Percentiles rank a stretch among this genome's conserved stretches.
Evolutionary conservation across 108 stramenopile genomes (phyloP).

Genomic region (Nitzschia sp.): DNA sequence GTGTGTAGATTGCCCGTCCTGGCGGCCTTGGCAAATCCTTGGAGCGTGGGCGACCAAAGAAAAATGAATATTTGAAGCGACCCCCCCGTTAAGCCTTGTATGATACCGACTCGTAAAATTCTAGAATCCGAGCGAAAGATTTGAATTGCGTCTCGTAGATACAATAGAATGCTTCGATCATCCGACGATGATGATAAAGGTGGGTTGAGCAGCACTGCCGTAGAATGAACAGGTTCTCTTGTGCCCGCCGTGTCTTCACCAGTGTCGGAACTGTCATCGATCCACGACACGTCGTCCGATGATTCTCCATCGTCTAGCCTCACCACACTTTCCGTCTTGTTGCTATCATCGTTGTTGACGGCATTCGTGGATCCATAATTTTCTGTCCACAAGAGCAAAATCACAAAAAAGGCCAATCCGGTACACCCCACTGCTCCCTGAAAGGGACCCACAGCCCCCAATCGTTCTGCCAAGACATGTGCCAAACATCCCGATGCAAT

Average conservation of each 20-base stretch:
- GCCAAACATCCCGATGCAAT: constrained; percentile 78
- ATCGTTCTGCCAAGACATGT: constrained; percentile 50
- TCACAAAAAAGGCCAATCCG: constrained; percentile 52
- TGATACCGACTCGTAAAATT: constrained; percentile 56
- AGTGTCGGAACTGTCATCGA: no score
- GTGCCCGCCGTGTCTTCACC: no score
- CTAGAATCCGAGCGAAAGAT: constrained; percentile 42
- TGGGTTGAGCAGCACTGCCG: background rate
- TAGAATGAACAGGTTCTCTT: no score
- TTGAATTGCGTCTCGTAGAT: constrained; percentile 33
- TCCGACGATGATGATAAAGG: constrained; percentile 8
- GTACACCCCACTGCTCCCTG: constrained; percentile 80
- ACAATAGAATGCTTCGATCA: no score
- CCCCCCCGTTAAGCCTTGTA: constrained; percentile 73
- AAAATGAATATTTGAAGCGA: constrained; percentile 79
- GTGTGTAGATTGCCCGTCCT: constrained; percentile 17
- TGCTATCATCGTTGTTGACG: no score
- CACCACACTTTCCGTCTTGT: no score
- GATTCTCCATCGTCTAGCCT: no score
- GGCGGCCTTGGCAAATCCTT: constrained; percentile 31
- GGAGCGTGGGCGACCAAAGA: constrained; percentile 78
- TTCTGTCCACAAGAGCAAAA: constrained; percentile 69
- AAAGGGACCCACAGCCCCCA: constrained; percentile 84
- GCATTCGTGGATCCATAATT: constrained; percentile 65
- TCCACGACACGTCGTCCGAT: no score